Evolutionary conservation across 2,329 filamentous ascomycete genomes (phyloP).

Genomic region (Sporothrix brunneoviolacea): DNA sequence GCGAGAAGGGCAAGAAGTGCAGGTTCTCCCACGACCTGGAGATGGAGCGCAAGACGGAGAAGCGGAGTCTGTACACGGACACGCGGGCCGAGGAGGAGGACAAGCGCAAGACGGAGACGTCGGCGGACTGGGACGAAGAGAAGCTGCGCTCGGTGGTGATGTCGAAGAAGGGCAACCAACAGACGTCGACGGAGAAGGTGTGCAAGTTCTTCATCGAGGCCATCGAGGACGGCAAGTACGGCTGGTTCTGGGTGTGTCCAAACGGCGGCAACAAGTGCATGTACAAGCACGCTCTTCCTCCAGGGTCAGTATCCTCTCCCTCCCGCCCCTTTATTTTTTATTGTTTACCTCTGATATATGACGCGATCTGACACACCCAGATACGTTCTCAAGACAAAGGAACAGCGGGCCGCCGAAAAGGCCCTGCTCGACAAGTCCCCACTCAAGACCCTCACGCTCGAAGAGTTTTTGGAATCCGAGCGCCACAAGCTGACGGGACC

Average conservation of each 20-base stretch:
- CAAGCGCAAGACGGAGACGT: constrained; percentile 83
- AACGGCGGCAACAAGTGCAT: constrained; percentile 97
- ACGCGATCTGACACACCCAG: constrained; percentile 37
- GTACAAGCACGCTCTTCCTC: constrained; percentile 92
- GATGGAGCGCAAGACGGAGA: constrained; percentile 84
- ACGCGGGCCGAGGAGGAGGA: constrained; percentile 66
- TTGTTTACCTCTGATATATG: background rate
- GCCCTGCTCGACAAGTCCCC: constrained; percentile 93
- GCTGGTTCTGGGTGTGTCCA: constrained; percentile 98
- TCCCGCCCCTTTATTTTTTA: no score
- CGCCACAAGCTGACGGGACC: constrained; percentile 89
- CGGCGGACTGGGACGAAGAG: constrained; percentile 96
- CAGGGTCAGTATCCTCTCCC: no score
- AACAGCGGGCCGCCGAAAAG: constrained; percentile 92
- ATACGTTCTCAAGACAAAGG: constrained; percentile 95
- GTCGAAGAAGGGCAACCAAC: constrained; percentile 95
- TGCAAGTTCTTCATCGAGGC: constrained; percentile 98
- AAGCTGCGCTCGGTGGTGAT: constrained; percentile 85
- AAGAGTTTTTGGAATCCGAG: constrained; percentile 96
- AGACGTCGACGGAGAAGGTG: constrained; percentile 93
- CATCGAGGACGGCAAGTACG: constrained; percentile 97
- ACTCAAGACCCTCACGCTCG: constrained; percentile 85
- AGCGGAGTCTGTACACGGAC: constrained; percentile 87
- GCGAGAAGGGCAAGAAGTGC: constrained; percentile 96
- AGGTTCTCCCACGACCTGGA: constrained; percentile 93